Conservation (phyloP, 148 eudicot genomes). For the Amaranthus palmeri region DNA sequence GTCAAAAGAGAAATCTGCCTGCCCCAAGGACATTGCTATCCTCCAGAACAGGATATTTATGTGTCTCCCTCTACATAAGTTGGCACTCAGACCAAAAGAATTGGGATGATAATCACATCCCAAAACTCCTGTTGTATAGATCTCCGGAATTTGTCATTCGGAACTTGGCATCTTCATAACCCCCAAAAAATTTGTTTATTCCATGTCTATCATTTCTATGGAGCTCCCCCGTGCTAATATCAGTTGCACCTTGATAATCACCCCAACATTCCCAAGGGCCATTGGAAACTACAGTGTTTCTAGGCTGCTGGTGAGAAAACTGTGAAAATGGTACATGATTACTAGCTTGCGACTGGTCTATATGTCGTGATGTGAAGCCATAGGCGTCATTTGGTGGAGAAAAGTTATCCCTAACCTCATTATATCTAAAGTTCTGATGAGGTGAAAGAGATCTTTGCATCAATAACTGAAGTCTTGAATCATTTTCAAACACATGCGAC, state of each 20-base stretch:
- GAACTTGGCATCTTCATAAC: constrained; percentile 57
- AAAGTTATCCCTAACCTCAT: constrained; percentile 42
- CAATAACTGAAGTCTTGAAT: constrained; percentile 54
- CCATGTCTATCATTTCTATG: constrained; percentile 63
- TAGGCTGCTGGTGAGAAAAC: constrained; percentile 44
- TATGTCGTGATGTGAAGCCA: constrained; percentile 48
- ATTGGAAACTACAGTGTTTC: constrained; percentile 48
- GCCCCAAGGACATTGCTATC: constrained; percentile 12
- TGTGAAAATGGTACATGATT: constrained; percentile 40
- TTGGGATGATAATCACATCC: constrained; percentile 45
- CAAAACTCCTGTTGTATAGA: constrained; percentile 65
- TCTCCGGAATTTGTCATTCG: constrained; percentile 64
- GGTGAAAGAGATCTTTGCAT: constrained; percentile 64
- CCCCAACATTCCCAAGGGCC: constrained; percentile 71
- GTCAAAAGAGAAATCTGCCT: constrained; percentile 3
- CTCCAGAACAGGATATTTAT: constrained; percentile 12
- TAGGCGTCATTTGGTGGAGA: constrained; percentile 42
- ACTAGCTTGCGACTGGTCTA: constrained; percentile 47
- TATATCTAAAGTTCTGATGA: constrained; percentile 57
- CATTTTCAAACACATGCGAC: constrained; percentile 51
- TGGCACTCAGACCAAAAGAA: constrained; percentile 16
- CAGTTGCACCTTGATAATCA: constrained; percentile 38
- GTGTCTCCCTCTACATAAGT: constrained; percentile 20
- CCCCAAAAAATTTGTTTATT: constrained; percentile 51
- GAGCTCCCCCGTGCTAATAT: constrained; percentile 44